Percentiles rank a stretch among this genome's conserved stretches.
Evolutionary conservation across 2,329 filamentous ascomycete genomes (phyloP).

Genomic region (Colletotrichum sp.): DNA sequence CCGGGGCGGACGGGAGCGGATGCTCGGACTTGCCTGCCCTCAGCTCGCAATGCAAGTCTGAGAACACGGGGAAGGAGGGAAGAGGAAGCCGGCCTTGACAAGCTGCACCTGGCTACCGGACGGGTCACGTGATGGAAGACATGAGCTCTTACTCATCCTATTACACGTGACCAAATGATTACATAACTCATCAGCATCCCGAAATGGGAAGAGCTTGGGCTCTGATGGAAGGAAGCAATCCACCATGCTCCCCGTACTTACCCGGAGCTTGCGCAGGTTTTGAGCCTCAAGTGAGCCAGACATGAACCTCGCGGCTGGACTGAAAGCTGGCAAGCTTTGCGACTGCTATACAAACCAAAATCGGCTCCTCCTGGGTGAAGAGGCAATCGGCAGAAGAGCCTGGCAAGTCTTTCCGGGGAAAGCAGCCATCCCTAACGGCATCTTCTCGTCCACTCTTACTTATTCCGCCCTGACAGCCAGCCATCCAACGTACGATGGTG

Average conservation of each 20-base stretch:
- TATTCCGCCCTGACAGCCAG: background rate
- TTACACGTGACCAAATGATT: background rate
- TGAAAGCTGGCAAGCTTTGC: background rate
- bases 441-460: background rate
- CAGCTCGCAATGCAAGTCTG: background rate
- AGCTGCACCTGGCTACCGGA: background rate
- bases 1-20: background rate
- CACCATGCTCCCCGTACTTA: background rate
- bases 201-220: background rate
- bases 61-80: background rate
- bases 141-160: background rate
- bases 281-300: background rate
- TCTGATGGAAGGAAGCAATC: background rate
- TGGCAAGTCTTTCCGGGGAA: background rate
- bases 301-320: background rate
- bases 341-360: background rate
- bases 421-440: background rate
- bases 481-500: background rate
- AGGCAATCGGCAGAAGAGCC: background rate
- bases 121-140: background rate
- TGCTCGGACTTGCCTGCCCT: background rate
- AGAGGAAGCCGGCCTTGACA: background rate
- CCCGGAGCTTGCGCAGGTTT: background rate
- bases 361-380: background rate
- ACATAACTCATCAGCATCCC: background rate